phyloP scores from a whole-genome alignment of 371 early-diverging fungal species.

The Mucor lusitanicus region DNA sequence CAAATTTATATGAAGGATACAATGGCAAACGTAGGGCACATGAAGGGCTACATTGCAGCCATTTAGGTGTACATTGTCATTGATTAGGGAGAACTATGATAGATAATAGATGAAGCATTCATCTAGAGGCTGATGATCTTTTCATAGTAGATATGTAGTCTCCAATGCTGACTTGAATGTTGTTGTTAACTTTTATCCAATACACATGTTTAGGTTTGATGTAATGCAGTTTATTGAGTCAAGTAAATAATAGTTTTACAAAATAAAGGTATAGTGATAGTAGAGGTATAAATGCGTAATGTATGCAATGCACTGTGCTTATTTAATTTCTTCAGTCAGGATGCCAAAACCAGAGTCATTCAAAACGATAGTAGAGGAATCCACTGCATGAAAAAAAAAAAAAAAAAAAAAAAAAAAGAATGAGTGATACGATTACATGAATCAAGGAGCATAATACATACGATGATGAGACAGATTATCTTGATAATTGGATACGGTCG shows the following conservation, averaged over 20 bases:
- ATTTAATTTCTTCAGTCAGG: slow-evolving; percentile 8
- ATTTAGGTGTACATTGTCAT: no score
- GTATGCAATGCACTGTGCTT: background rate
- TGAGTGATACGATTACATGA: background rate
- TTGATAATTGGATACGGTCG: slow-evolving; percentile 2
- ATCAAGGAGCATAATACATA: background rate
- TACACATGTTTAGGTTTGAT: no score
- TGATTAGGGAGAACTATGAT: no score
- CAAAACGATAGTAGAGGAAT: background rate
- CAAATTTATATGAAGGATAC: no score
- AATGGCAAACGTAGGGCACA: no score
- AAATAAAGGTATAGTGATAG: background rate
- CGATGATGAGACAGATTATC: background rate
- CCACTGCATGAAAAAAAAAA: background rate
- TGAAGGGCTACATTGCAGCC: no score
- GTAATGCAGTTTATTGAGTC: no score
- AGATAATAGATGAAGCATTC: no score
- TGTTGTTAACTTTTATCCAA: no score
- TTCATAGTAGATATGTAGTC: no score
- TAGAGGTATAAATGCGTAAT: background rate
- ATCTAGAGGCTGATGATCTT: no score
- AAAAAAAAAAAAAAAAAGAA: background rate
- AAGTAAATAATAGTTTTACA: background rate
- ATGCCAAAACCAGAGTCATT: slow-evolving; percentile 18
- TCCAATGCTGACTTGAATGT: no score